Conservation (phyloP, 208 protist genomes). For the Acanthamoeba polyphaga region DNA sequence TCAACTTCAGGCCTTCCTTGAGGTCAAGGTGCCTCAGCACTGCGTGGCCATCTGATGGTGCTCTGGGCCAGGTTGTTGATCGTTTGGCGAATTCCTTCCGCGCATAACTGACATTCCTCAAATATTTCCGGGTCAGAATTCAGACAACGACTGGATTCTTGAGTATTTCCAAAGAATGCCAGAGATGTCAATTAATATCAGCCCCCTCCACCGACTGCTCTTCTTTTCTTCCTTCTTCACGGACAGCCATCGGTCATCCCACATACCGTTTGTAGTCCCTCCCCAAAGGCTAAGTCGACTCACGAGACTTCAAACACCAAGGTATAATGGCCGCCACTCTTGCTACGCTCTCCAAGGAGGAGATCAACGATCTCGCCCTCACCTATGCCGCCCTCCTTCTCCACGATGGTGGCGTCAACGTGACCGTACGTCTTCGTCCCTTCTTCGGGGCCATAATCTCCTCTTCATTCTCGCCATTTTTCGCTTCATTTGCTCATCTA, state of each 20-base stretch:
- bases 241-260: conserved; percentile 28
- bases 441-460: neutral
- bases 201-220: neutral
- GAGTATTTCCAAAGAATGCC: conserved; percentile 14
- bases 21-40: too few relatives aligned
- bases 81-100: too few relatives aligned
- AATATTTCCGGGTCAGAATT: neutral
- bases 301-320: conserved; percentile 27
- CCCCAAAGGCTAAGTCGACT: conserved; percentile 27
- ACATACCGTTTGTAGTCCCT: conserved; percentile 21
- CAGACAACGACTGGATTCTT: neutral
- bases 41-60: too few relatives aligned
- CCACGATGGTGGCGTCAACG: conserved; percentile 69
- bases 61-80: too few relatives aligned
- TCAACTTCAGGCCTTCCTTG: too few relatives aligned
- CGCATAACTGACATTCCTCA: too few relatives aligned
- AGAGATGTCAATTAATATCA: conserved; percentile 33
- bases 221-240: conserved; percentile 40
- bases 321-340: conserved; percentile 5
- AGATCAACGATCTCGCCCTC: conserved; percentile 66
- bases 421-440: neutral
- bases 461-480: neutral
- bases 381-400: conserved; percentile 48
- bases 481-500: neutral
- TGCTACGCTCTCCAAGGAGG: conserved; percentile 33